Conservation (phyloP, 2,329 filamentous ascomycete species). For the Phyllosticta citrichinensis region DNA sequence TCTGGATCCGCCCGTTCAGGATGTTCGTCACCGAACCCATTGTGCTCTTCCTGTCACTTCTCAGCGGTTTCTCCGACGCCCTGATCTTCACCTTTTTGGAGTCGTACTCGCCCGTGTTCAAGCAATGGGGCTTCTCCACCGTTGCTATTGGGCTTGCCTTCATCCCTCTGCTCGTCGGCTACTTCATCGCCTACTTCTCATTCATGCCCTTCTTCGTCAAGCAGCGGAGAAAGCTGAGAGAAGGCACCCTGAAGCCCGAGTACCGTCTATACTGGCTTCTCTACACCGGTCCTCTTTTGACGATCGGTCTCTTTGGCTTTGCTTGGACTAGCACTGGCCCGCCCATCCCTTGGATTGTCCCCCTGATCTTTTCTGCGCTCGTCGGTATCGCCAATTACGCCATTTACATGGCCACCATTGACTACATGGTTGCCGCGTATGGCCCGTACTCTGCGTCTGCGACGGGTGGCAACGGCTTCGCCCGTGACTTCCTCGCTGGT, state of each 20-base stretch:
- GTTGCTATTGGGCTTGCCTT: conserved; percentile 51
- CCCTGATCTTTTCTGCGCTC: conserved; percentile 53
- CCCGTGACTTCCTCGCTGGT: conserved; percentile 63
- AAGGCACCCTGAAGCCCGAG: conserved; percentile 46
- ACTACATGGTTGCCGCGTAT: conserved; percentile 67
- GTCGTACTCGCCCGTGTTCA: conserved; percentile 56
- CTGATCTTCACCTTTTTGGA: conserved; percentile 71
- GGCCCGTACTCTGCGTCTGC: conserved; percentile 64
- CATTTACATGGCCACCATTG: conserved; percentile 68
- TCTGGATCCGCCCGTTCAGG: conserved; percentile 56
- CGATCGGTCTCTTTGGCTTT: conserved; percentile 61
- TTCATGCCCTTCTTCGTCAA: conserved; percentile 51
- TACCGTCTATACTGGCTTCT: conserved; percentile 56
- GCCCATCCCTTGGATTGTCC: conserved; percentile 54
- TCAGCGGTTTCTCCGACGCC: conserved; percentile 63
- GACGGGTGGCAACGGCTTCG: conserved; percentile 66
- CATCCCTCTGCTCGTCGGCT: conserved; percentile 56
- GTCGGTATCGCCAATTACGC: conserved; percentile 66
- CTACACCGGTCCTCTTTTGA: conserved; percentile 50
- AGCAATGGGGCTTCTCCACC: conserved; percentile 53
- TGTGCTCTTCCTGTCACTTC: conserved; percentile 57
- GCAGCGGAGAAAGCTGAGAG: conserved; percentile 38
- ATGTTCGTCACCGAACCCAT: conserved; percentile 69
- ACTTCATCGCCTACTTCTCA: conserved; percentile 50
- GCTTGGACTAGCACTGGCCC: conserved; percentile 58